Evolutionary conservation across 1,284 basidiomycete species (phyloP).

Genomic region (Rhodotorula sp.): DNA sequence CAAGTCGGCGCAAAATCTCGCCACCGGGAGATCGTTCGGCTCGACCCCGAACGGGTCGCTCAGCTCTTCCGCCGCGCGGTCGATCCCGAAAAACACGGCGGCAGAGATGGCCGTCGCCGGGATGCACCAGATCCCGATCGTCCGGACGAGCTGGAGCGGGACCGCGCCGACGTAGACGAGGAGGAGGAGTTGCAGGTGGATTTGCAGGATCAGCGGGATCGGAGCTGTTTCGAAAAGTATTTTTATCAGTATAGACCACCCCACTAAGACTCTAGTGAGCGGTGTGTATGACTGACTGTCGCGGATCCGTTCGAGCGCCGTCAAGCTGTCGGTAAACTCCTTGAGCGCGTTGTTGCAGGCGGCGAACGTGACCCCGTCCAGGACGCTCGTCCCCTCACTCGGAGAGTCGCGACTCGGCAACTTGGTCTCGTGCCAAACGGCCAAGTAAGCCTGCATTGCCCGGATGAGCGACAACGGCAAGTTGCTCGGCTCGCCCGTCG

Average conservation of each 20-base stretch:
- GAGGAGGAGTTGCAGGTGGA: slow-evolving; percentile 42
- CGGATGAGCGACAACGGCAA: slow-evolving; percentile 34
- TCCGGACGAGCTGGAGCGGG: slow-evolving; percentile 40
- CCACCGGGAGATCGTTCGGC: slow-evolving; percentile 37
- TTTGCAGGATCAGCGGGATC: slow-evolving; percentile 42
- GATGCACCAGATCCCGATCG: slow-evolving; percentile 39
- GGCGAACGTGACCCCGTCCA: slow-evolving; percentile 35
- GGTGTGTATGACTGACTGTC: slow-evolving; percentile 42
- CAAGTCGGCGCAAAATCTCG: slow-evolving; percentile 29
- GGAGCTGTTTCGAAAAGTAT: too few relatives aligned
- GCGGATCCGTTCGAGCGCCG: slow-evolving; percentile 41
- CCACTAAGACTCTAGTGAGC: too few relatives aligned
- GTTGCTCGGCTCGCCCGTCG: slow-evolving; percentile 28
- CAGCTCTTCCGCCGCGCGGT: slow-evolving; percentile 42
- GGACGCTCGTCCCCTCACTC: slow-evolving; percentile 7
- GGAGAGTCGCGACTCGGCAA: slow-evolving; percentile 14
- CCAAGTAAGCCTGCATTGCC: slow-evolving; percentile 29
- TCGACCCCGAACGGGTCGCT: slow-evolving; percentile 42
- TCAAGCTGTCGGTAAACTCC: slow-evolving; percentile 41
- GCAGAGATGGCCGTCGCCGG: slow-evolving; percentile 37
- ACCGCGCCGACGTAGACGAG: slow-evolving; percentile 43
- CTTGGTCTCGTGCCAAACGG: slow-evolving; percentile 24
- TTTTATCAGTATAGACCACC: too few relatives aligned
- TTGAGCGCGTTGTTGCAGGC: slow-evolving; percentile 32
- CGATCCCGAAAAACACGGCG: slow-evolving; percentile 41